Conservation (phyloP, 371 early-diverging fungal species). For the Mucor plumbeus region DNA sequence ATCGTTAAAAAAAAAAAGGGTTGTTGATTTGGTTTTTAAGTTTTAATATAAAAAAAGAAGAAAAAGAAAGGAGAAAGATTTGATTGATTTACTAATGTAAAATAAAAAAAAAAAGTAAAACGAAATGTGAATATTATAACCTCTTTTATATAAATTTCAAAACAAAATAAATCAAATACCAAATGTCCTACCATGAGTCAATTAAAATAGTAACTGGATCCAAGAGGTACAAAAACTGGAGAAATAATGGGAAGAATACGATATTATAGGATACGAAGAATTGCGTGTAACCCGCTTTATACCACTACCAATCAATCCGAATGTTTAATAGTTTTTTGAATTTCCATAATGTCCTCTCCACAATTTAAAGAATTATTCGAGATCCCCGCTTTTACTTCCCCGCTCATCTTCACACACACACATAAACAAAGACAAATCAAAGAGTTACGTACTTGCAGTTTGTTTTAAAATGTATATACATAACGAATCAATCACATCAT, state of each 20-base stretch:
- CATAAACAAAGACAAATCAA: not conserved
- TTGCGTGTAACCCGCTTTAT: slow-evolving; percentile 2
- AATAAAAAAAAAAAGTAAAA: not conserved
- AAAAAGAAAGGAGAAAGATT: slow-evolving; percentile 10
- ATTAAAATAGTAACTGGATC: slow-evolving; percentile 7
- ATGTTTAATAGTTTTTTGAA: not conserved
- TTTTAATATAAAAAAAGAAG: slow-evolving; percentile 5
- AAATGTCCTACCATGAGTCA: slow-evolving; percentile 6
- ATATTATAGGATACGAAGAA: not conserved
- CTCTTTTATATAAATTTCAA: slow-evolving; percentile 12
- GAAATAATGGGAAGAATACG: slow-evolving; percentile 14
- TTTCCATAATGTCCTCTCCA: not conserved
- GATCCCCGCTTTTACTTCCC: slow-evolving; percentile 1
- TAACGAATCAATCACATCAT: not conserved
- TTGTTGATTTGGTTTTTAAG: not conserved
- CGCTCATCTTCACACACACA: slow-evolving; percentile 2
- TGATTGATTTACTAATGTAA: not conserved
- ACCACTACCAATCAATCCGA: slow-evolving; percentile 2
- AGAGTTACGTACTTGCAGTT: not conserved
- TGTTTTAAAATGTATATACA: not conserved
- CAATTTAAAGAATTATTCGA: not conserved
- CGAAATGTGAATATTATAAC: not conserved
- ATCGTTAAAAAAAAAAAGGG: slow-evolving; percentile 9
- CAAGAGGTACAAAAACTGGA: slow-evolving; percentile 19
- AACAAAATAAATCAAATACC: not conserved